A percentile compares a stretch with the other conserved stretches of the same genome.
Conservation (phyloP, 2,329 filamentous ascomycete species). For the Trichophaea hybrida region DNA sequence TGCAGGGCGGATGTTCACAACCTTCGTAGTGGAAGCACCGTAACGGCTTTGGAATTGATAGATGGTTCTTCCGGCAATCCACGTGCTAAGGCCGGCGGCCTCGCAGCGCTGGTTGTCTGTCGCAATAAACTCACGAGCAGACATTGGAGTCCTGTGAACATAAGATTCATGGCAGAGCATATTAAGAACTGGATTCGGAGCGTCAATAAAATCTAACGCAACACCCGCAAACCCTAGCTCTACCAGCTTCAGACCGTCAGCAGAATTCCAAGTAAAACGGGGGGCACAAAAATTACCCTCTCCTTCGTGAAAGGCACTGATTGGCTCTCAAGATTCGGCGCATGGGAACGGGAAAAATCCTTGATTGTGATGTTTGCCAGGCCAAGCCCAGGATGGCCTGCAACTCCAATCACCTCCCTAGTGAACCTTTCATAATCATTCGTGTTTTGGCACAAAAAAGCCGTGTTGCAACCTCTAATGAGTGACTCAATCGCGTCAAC, state of each 20-base stretch:
- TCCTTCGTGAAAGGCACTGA: neutral
- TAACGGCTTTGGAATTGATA: constrained; percentile 68
- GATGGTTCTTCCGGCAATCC: constrained; percentile 50
- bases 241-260: constrained; percentile 5
- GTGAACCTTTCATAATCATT: constrained; percentile 58
- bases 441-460: constrained; percentile 60
- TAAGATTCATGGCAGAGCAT: constrained; percentile 68
- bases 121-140: constrained; percentile 47
- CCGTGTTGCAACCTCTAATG: constrained; percentile 29
- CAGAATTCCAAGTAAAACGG: neutral
- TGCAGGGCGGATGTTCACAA: constrained; percentile 47
- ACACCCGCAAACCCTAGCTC: constrained; percentile 58
- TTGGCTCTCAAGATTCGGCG: neutral
- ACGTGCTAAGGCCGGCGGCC: constrained; percentile 46
- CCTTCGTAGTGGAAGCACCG: constrained; percentile 54
- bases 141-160: constrained; percentile 52
- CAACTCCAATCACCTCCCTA: constrained; percentile 28
- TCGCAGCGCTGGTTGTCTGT: constrained; percentile 54
- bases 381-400: constrained; percentile 39
- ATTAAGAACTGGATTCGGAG: constrained; percentile 67
- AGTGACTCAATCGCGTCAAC: constrained; percentile 43
- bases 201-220: constrained; percentile 62
- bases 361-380: constrained; percentile 57
- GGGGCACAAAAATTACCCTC: neutral
- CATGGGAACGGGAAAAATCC: constrained; percentile 37